A percentile compares a stretch with the other conserved stretches of the same genome.
These are phyloP conservation scores for Teunomyces barrocoloradensis DNA, from an alignment of 805 yeast genomes.

Conservation along the genomic window DNA sequence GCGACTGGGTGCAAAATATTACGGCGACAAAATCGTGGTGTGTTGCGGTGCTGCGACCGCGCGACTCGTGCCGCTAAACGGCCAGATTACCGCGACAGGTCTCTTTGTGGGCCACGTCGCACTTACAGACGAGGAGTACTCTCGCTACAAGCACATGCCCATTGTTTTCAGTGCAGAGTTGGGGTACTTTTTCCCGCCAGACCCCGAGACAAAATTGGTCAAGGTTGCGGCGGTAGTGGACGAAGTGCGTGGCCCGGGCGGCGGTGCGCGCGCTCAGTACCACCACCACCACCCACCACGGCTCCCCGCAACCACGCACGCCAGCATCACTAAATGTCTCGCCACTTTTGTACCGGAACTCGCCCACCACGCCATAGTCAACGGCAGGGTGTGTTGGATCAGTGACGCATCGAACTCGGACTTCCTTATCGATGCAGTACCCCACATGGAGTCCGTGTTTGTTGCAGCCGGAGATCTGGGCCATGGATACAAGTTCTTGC, in stretches of 20 bases:
- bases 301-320: conserved; percentile 1
- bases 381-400: neutral
- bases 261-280: neutral
- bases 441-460: neutral
- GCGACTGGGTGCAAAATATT: conserved; percentile 3
- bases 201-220: neutral
- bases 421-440: neutral
- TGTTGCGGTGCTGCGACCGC: neutral
- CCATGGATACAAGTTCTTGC: conserved; percentile 1
- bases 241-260: neutral
- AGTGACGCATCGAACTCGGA: conserved; percentile 2
- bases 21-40: neutral
- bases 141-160: neutral
- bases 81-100: neutral
- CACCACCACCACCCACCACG: neutral
- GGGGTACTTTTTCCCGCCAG: conserved; percentile 3
- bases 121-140: neutral
- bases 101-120: neutral
- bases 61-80: neutral
- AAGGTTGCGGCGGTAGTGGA: neutral
- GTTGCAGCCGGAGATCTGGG: conserved; percentile 2
- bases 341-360: conserved; percentile 1
- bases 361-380: neutral
- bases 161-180: neutral
- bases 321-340: conserved; percentile 1